Evolutionary conservation across 495 filamentous ascomycete species (phyloP), one percentile per base, ranked within the genome.

Genomic region (Tuber indicum): DNA sequence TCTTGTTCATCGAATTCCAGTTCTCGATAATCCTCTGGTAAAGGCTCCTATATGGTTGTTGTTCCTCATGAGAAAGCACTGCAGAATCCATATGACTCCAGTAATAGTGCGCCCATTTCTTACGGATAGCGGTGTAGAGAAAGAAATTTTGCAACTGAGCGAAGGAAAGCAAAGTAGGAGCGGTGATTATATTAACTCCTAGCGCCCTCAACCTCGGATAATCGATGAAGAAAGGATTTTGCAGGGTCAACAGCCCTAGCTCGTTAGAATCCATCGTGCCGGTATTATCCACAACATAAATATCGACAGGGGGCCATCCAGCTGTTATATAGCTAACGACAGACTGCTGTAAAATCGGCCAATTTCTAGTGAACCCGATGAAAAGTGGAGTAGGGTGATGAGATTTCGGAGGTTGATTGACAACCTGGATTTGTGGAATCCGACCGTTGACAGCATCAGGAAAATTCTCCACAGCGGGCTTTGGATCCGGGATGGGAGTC

Each of bases 61-160:
- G 81, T 17, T 85, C 83, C 78, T 90, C 89, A 78, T 86, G 87
- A 49, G 87, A 87, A 42, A 91, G 83, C 19, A 86, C 88, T 0
- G 89, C 80, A 12, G 89, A 82, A 81, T 91, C 90, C 86, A 88
- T 87, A 76, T 90, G 89, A 47, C 85, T 83, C 89, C 89, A 91
- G 85, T 89, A 91, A 84, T 86, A 91, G 78, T 86, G 82, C 36
- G 84, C 83, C 88, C 88, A 90, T 42, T 84, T 79, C 23, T 85
- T 84, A 69, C 86, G 80, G n/a, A 88, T 81, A 43, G 88, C 83
- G 14, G 85, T 83, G 72, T 78, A 84, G 43, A 89, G 85, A 79
- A 86, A 89, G 82, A 89, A 91, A 81, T 91, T 91, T 76, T 91
- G 89, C 42, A 91, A 84, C 76, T 91, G 90, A 17, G 90, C 87